Evolutionary conservation across 2,329 filamentous ascomycete genomes (phyloP).

Genomic region (Colletotrichum higginsianum): DNA sequence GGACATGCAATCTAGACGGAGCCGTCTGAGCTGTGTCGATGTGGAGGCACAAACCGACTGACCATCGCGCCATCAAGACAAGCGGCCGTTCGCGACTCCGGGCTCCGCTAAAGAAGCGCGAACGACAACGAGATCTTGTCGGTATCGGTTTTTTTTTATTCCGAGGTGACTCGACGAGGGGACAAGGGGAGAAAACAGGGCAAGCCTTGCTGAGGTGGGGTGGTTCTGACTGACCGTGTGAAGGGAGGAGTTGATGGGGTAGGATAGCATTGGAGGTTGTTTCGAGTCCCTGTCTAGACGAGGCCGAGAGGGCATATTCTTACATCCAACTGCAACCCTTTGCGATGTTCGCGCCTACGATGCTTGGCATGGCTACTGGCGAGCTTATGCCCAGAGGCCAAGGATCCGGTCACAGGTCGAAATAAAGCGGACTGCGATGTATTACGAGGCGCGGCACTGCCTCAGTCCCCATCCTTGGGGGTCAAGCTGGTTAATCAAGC

Average conservation of each 20-base stretch:
- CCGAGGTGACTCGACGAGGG: background rate
- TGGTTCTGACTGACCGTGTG: no score
- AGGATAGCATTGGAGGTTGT: constrained; percentile 19
- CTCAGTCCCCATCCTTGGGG: constrained; percentile 9
- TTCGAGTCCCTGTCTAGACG: constrained; percentile 13
- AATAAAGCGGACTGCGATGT: background rate
- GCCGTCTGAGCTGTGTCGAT: background rate
- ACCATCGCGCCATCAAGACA: background rate
- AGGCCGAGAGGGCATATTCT: background rate
- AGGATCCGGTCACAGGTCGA: no score
- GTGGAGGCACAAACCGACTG: background rate
- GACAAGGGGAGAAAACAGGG: background rate
- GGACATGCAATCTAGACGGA: constrained; percentile 25
- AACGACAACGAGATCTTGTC: constrained; percentile 14
- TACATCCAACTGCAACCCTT: no score
- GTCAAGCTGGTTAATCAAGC: background rate
- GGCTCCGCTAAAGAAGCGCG: constrained; percentile 40
- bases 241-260: no score
- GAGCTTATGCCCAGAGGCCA: background rate
- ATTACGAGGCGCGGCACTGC: background rate
- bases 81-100: background rate
- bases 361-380: background rate
- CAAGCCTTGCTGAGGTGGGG: constrained; percentile 25
- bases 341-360: background rate
- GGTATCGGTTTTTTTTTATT: constrained; percentile 7